These are phyloP conservation scores for Spinellus fusiger DNA, from an alignment of 192 early-diverging fungal species.

Conservation along the genomic window DNA sequence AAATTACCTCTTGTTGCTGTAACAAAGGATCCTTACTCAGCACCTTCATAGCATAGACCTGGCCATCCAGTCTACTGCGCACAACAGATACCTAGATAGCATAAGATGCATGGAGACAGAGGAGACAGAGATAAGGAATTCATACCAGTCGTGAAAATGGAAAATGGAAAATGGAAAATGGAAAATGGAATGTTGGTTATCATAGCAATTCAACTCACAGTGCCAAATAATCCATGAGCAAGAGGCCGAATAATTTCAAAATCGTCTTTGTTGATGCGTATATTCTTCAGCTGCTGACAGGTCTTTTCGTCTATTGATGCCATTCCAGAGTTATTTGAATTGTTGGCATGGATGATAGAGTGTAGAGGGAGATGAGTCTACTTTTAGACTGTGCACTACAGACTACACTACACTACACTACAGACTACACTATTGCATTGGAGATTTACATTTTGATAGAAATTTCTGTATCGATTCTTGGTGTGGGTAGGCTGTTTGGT, in stretches of 20 bases:
- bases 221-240: conserved; percentile 70
- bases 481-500: background rate
- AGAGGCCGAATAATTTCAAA: conserved; percentile 77
- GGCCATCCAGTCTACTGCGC: conserved; percentile 57
- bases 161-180: too few species aligned
- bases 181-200: background rate
- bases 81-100: conserved; percentile 44
- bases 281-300: background rate
- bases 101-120: background rate
- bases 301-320: background rate
- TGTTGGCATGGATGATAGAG: too few species aligned
- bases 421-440: background rate
- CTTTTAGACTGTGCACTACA: too few species aligned
- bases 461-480: background rate
- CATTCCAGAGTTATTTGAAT: too few species aligned
- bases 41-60: conserved; percentile 77
- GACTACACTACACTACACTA: too few species aligned
- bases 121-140: background rate
- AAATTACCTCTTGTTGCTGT: conserved; percentile 59
- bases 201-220: conserved; percentile 27
- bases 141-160: too few species aligned
- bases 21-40: conserved; percentile 68
- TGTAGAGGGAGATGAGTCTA: too few species aligned
- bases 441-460: background rate
- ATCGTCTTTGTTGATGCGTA: conserved; percentile 36